phyloP scores from a whole-genome alignment of 1,284 basidiomycete species.

The Irpex lacteus region DNA sequence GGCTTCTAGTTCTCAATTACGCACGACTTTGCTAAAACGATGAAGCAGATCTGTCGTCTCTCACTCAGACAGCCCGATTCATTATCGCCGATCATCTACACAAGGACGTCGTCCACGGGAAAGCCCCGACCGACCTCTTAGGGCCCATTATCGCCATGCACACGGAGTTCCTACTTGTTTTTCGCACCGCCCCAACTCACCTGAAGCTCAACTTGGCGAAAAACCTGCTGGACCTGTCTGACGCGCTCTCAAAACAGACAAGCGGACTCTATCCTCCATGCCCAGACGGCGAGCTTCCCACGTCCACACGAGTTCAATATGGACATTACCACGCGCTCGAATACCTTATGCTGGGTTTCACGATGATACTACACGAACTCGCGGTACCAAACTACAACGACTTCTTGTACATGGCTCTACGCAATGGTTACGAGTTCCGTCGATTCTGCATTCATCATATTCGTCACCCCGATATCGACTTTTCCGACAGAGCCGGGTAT shows the following conservation, averaged over 20 bases:
- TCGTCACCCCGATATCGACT: background rate
- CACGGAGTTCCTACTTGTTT: background rate
- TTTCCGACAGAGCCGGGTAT: background rate
- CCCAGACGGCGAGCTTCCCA: background rate
- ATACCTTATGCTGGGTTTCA: background rate
- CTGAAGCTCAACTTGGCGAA: background rate
- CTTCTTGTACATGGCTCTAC: background rate
- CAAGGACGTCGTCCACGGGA: background rate
- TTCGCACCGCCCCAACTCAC: background rate
- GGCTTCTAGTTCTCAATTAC: background rate
- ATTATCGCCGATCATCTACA: background rate
- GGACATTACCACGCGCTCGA: background rate
- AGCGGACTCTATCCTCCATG: background rate
- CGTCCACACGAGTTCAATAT: background rate
- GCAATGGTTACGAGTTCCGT: background rate
- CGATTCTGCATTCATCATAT: background rate
- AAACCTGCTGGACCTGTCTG: background rate
- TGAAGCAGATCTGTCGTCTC: background rate
- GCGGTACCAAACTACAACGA: background rate
- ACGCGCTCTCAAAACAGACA: background rate
- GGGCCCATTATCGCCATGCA: background rate
- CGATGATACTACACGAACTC: background rate
- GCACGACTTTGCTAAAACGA: background rate
- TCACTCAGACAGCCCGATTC: background rate
- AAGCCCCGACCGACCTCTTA: background rate